These are phyloP conservation scores for Heterobasidion occidentale DNA, from an alignment of 1,284 basidiomycete species.

Conservation along the genomic window DNA sequence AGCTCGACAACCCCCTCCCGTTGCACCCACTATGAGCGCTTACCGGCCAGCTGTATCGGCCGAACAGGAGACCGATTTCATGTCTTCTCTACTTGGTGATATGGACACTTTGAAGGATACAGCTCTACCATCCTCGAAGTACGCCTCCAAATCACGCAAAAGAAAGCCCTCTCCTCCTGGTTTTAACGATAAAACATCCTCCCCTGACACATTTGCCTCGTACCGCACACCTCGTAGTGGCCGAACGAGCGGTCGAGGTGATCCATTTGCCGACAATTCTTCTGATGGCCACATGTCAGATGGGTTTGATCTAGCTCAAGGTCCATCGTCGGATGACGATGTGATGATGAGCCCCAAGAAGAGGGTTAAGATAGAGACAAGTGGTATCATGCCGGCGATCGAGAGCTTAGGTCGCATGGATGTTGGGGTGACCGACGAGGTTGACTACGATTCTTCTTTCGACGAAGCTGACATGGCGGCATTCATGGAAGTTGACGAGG, in stretches of 20 bases:
- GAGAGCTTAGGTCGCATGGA: slow-evolving; percentile 49
- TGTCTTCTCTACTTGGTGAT: slow-evolving; percentile 67
- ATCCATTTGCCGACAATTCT: slow-evolving; percentile 30
- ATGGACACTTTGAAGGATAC: slow-evolving; percentile 43
- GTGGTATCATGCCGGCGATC: slow-evolving; percentile 41
- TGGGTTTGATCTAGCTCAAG: slow-evolving; percentile 18
- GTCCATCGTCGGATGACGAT: slow-evolving; percentile 47
- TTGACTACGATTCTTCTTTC: slow-evolving; percentile 33
- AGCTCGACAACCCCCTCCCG: slow-evolving; percentile 37
- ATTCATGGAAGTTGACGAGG: slow-evolving; percentile 36
- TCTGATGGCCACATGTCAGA: slow-evolving; percentile 54
- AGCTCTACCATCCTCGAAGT: slow-evolving; percentile 13
- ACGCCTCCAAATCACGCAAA: slow-evolving; percentile 45
- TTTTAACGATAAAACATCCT: slow-evolving; percentile 16
- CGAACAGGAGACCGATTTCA: slow-evolving; percentile 80
- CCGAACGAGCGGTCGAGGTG: slow-evolving; percentile 1
- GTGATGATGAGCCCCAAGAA: slow-evolving; percentile 60
- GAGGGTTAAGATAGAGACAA: slow-evolving; percentile 39
- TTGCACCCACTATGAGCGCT: slow-evolving; percentile 57
- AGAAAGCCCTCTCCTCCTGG: slow-evolving; percentile 61
- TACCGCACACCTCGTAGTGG: slow-evolving; percentile 9
- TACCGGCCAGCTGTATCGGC: slow-evolving; percentile 72
- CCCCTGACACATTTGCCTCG: slow-evolving; percentile 16
- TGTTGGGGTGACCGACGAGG: slow-evolving; percentile 38
- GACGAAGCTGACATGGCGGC: slow-evolving; percentile 55